phyloP scores from a whole-genome alignment of 192 early-diverging fungal species.

The Linnemannia elongata region DNA sequence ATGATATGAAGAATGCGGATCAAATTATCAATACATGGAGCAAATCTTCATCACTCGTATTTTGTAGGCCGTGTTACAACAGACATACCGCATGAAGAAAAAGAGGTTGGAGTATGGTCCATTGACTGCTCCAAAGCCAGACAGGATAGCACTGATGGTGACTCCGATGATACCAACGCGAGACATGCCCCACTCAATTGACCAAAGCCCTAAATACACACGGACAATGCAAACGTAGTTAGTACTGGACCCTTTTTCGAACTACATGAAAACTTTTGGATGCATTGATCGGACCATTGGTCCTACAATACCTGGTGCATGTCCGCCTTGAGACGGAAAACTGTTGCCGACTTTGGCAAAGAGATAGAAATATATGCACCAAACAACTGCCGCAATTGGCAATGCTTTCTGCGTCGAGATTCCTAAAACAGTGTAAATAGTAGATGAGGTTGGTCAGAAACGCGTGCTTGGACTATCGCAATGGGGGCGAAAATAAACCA shows the following conservation, averaged over 20 bases:
- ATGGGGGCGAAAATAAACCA: background rate
- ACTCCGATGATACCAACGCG: slow-evolving; percentile 92
- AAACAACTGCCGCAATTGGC: slow-evolving; percentile 39
- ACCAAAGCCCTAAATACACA: slow-evolving; percentile 37
- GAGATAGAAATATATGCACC: slow-evolving; percentile 64
- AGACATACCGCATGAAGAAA: slow-evolving; percentile 81
- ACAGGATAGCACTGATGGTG: slow-evolving; percentile 91
- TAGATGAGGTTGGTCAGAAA: background rate
- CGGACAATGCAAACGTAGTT: background rate
- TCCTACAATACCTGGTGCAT: slow-evolving; percentile 13
- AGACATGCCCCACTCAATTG: slow-evolving; percentile 81
- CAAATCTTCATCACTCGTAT: background rate
- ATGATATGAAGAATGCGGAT: background rate
- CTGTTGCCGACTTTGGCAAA: slow-evolving; percentile 74
- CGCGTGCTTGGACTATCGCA: background rate
- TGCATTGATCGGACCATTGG: slow-evolving; percentile 1
- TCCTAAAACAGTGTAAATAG: slow-evolving; percentile 17
- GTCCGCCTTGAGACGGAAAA: slow-evolving; percentile 67
- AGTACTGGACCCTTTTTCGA: slow-evolving; percentile 11
- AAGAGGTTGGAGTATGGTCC: slow-evolving; percentile 89
- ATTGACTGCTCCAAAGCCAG: slow-evolving; percentile 95
- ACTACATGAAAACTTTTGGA: slow-evolving; percentile 15
- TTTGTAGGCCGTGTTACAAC: background rate
- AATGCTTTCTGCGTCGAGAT: slow-evolving; percentile 41
- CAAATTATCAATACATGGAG: background rate